Percentiles rank a stretch among this genome's conserved stretches.
These are phyloP conservation scores for Turnera subulata DNA, from an alignment of 345 rosid species.

Conservation along the genomic window DNA sequence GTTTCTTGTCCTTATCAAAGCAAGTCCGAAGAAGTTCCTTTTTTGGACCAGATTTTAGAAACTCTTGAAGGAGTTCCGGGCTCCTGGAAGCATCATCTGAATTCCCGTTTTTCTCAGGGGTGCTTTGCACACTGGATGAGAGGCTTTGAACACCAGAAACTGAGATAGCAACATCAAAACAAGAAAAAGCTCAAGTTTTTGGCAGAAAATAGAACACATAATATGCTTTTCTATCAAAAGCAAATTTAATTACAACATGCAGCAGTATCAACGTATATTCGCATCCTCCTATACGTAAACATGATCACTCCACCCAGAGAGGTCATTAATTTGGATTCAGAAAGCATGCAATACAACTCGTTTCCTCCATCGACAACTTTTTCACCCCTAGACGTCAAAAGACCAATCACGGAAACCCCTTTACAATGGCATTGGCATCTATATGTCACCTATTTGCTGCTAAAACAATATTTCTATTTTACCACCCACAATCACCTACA, in stretches of 20 bases:
- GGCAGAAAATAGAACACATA: background rate
- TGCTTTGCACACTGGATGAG: slow-evolving; percentile 58
- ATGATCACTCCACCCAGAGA: background rate
- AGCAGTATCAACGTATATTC: too few species aligned
- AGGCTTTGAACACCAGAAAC: slow-evolving; percentile 56
- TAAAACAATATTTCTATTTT: too few species aligned
- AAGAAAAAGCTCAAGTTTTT: background rate
- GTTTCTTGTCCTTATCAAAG: slow-evolving; percentile 48
- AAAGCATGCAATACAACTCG: too few species aligned
- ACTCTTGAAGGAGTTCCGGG: slow-evolving; percentile 57
- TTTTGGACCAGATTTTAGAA: slow-evolving; percentile 47
- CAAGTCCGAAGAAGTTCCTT: slow-evolving; percentile 47
- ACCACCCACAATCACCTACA: too few species aligned
- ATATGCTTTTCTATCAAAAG: background rate
- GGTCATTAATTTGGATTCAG: too few species aligned
- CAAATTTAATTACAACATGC: background rate
- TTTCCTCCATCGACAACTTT: too few species aligned
- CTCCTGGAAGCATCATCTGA: slow-evolving; percentile 59
- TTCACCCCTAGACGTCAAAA: too few species aligned
- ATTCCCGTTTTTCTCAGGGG: slow-evolving; percentile 51
- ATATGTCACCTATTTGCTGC: too few species aligned
- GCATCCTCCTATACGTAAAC: background rate
- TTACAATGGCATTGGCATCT: too few species aligned
- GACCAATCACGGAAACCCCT: too few species aligned
- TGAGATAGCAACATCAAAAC: slow-evolving; percentile 11